Base-by-base conservation (phyloP, 257 asterid genomes). In the Leonotis leonurus region DNA sequence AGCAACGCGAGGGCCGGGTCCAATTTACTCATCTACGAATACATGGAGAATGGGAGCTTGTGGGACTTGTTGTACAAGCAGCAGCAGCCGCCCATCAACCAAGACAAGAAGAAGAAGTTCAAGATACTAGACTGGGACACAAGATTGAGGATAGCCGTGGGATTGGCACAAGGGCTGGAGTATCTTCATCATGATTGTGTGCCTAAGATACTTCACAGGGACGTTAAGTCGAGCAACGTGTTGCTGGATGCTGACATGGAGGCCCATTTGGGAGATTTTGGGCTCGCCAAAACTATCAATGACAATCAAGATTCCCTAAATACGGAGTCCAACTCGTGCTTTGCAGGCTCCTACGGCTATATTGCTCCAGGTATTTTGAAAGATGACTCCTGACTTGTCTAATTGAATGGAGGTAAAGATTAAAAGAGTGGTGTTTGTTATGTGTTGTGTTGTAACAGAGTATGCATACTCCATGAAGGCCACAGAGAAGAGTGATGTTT, bases 241-340 rank as follows among this genome's bases (percentile, higher is more conserved):
- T 60, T 91, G 77, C 58, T 91, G 41, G 98, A 91, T 64, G 82
- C 83, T 4, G 75, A 86, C 68, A 77, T 88, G 93, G 98, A 84
- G 67, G 94, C 98, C 33, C 98, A 85, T 77, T 56, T 91, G 78
- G 98, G 98, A 13, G 96, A 91, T 74, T 91, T 88, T 16, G 98
- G 98, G 29, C 81, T 91, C 63, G 98, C 98, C 1, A 91, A 91
- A 71, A 71, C 82, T 52, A 59, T 88, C 62, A 70, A 69, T 0
- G 85, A 78, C 35, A 78, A 76, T 43, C 67, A 60, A 4, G 94
- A 88, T 60, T 82, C 95, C n/a, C 32, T 70, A 0, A 76, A 82
- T 51, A 86, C 95, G 7, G 95, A 82, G 37, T 91, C 98, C 24
- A 84, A 82, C 77, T 45, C 80, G 20, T 81, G 90, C 86, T 81